phyloP scores from a whole-genome alignment of 768 basidiomycete genomes.

The Lactifluus volemus region DNA sequence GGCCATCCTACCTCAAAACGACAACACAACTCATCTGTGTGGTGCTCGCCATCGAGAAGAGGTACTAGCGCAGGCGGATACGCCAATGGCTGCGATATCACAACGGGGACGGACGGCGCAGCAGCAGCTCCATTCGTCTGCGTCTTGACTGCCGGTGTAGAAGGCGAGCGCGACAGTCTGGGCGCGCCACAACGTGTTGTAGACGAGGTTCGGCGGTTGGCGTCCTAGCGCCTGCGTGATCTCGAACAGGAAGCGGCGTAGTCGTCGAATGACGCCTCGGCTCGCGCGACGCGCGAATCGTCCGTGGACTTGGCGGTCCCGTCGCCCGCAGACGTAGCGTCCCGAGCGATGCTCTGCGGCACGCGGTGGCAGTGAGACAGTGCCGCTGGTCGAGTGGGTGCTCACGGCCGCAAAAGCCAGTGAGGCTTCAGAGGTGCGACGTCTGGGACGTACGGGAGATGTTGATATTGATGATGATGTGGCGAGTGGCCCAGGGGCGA shows the following conservation, averaged over 20 bases:
- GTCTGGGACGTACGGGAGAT: not conserved
- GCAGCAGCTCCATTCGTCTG: constrained; percentile 22
- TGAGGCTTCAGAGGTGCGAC: constrained; percentile 12
- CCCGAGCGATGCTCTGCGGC: constrained; percentile 16
- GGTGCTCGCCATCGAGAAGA: constrained; percentile 81
- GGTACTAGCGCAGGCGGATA: constrained; percentile 50
- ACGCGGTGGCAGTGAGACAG: constrained; percentile 12
- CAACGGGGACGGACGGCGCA: constrained; percentile 3
- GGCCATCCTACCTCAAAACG: constrained; percentile 81
- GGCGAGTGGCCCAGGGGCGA: not conserved
- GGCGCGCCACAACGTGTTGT: constrained; percentile 26
- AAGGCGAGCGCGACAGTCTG: constrained; percentile 50
- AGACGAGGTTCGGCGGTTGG: constrained; percentile 1
- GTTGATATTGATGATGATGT: not conserved
- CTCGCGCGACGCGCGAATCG: constrained; percentile 1
- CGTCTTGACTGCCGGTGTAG: constrained; percentile 36
- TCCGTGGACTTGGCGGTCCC: constrained; percentile 2
- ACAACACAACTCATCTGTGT: constrained; percentile 85
- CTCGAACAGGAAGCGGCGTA: constrained; percentile 16
- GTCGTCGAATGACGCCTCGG: constrained; percentile 12
- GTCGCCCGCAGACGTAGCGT: constrained; percentile 9
- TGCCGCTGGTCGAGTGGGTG: constrained; percentile 5
- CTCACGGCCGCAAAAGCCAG: constrained; percentile 2
- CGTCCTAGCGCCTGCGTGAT: constrained; percentile 15
- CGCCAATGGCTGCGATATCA: constrained; percentile 22